Evolutionary conservation across 345 rosid genomes (phyloP).

Genomic region (Populus tremula): DNA sequence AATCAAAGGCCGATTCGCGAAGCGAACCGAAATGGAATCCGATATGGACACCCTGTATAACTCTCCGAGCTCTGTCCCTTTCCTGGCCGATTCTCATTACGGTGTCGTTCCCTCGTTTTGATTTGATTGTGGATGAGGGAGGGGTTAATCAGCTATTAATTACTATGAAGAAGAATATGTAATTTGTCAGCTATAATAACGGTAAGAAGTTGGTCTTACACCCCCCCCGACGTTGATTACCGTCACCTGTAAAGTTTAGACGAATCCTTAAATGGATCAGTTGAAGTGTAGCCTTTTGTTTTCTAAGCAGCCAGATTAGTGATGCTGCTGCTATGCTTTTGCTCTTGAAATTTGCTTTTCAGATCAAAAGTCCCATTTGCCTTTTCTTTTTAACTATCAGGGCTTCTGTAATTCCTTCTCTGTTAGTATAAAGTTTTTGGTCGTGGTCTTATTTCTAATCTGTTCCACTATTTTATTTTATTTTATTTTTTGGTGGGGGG

Average conservation of each 20-base stretch:
- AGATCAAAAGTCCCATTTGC: background rate
- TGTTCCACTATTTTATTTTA: no score
- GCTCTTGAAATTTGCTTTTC: background rate
- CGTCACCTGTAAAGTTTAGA: background rate
- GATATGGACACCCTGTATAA: slow-evolving; percentile 14
- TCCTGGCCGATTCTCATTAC: slow-evolving; percentile 24
- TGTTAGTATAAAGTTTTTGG: background rate
- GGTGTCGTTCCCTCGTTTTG: slow-evolving; percentile 40
- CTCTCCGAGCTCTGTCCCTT: slow-evolving; percentile 3
- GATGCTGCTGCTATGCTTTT: background rate
- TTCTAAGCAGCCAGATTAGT: background rate
- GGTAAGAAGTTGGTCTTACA: background rate
- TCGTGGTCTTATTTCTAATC: background rate
- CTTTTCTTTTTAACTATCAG: background rate
- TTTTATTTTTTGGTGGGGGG: no score
- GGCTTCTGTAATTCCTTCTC: background rate
- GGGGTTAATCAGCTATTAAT: background rate
- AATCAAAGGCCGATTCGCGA: slow-evolving; percentile 46
- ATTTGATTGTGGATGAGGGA: background rate
- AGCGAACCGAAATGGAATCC: slow-evolving; percentile 25
- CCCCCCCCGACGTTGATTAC: background rate
- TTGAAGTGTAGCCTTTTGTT: background rate
- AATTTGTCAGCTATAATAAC: background rate
- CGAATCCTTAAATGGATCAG: background rate
- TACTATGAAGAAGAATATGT: background rate